Conservation (phyloP, 179 eudicot genomes). For the Spinacia oleracea region DNA sequence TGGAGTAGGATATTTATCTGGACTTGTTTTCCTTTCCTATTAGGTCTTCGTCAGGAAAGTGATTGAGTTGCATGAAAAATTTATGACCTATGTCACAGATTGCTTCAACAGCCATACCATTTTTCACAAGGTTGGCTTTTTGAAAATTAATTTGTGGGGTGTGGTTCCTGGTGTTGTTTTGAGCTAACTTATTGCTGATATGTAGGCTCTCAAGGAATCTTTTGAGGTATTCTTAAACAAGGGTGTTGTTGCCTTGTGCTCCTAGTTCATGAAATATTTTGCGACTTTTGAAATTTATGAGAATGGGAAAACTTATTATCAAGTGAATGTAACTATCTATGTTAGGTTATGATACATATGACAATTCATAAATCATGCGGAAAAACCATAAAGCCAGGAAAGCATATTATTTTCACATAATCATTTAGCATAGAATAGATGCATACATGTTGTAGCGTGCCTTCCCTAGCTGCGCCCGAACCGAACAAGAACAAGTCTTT, state of each 20-base stretch:
- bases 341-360: slow-evolving; percentile 15
- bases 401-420: no score
- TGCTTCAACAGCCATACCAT: no score
- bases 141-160: no score
- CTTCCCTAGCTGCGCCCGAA: no score
- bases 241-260: no score
- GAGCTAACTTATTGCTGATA: slow-evolving; percentile 7
- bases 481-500: no score
- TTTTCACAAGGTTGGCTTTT: no score
- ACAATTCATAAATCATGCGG: no score
- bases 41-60: slow-evolving; percentile 70
- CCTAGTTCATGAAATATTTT: neutral
- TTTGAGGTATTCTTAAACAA: slow-evolving; percentile 75
- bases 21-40: slow-evolving; percentile 11
- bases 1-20: neutral
- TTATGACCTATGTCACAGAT: no score
- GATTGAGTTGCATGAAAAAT: slow-evolving; percentile 77
- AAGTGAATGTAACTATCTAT: slow-evolving; percentile 6
- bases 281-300: neutral
- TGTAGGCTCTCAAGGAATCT: slow-evolving; percentile 75
- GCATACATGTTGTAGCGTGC: no score
- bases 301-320: neutral
- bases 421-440: no score
- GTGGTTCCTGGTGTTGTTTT: slow-evolving; percentile 4
- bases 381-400: no score